Base-by-base conservation (phyloP, 192 early-diverging fungal genomes). In the Chytriomyces sp. region DNA sequence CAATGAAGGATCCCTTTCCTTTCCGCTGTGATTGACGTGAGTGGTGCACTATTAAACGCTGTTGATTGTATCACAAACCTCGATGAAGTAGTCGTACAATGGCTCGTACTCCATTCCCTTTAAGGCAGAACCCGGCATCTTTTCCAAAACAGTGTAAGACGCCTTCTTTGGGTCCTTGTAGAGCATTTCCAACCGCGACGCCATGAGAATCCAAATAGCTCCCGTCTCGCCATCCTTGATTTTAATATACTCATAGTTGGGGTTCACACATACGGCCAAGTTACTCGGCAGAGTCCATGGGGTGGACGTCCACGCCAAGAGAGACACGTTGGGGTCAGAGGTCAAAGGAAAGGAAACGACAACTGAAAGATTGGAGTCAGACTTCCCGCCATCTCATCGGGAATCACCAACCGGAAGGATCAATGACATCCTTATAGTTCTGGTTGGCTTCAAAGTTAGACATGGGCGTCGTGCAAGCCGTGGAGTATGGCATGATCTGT, bases 271-370 rank as follows among this genome's bases (percentile, higher is more conserved):
- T 3, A 99, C 89, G 44, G 92, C 97, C 77, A 97, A 81, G 83
- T 98, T 98, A 80, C 89, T 92, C 36, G 96, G 96, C 67, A 99
- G 80, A 4, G 97, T 98, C 97, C 97, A 99, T 59, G 97, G 97
- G 14, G 97, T 99, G 57, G 96, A 98, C 31, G 97, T 99, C 95
- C 95, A 98, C 1, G 97, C 95, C 52, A 98, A 84, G 72, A 98
- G 81, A 28, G 85, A 74, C 26, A 91, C 90, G 4, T 82, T 74
- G 19, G 94, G 93, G 56, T 98, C 95, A 40, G 74, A 77, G 26
- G 85, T 75, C 44, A 99, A 85, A 62, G 97, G 95, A 86, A 99
- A 99, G 3, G 95, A 91, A 37, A 99, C 85, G 19, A 95, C 93
- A 53, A 98, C 92, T 77, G 60, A 40, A 10, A 36, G 34, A 38